phyloP scores from a whole-genome alignment of 345 rosid genomes.

The Rubroshorea leprosula region DNA sequence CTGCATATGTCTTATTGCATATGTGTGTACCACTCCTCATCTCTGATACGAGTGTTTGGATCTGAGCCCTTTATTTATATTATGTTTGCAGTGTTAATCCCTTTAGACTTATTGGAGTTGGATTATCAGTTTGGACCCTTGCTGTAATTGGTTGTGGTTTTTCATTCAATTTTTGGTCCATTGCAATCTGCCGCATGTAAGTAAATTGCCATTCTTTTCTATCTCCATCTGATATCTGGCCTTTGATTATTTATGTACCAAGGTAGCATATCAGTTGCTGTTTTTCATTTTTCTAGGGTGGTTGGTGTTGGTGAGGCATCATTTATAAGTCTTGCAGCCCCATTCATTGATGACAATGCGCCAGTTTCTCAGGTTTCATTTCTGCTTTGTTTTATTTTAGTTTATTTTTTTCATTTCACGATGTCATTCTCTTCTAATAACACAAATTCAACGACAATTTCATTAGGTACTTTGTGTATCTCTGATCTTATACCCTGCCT shows the following conservation, averaged over 20 bases:
- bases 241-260: slow-evolving; percentile 25
- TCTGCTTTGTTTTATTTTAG: not conserved
- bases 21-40: too few species aligned
- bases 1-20: too few species aligned
- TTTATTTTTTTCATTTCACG: not conserved
- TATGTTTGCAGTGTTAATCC: slow-evolving; percentile 63
- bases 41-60: too few species aligned
- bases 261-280: not conserved
- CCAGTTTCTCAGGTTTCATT: slow-evolving; percentile 62
- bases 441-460: too few species aligned
- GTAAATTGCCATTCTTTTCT: slow-evolving; percentile 13
- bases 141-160: slow-evolving; percentile 76
- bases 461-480: too few species aligned
- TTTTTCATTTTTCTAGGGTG: slow-evolving; percentile 47
- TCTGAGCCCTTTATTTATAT: not conserved
- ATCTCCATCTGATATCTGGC: slow-evolving; percentile 26
- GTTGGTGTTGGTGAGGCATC: slow-evolving; percentile 99
- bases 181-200: slow-evolving; percentile 81
- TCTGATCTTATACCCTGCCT: slow-evolving; percentile 5
- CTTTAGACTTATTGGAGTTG: slow-evolving; percentile 91
- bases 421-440: too few species aligned
- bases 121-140: slow-evolving; percentile 79
- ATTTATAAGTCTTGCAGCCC: slow-evolving; percentile 94
- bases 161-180: slow-evolving; percentile 88
- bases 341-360: slow-evolving; percentile 94